phyloP scores from a whole-genome alignment of 2,329 filamentous ascomycete genomes.

The Apiospora phragmitis region DNA sequence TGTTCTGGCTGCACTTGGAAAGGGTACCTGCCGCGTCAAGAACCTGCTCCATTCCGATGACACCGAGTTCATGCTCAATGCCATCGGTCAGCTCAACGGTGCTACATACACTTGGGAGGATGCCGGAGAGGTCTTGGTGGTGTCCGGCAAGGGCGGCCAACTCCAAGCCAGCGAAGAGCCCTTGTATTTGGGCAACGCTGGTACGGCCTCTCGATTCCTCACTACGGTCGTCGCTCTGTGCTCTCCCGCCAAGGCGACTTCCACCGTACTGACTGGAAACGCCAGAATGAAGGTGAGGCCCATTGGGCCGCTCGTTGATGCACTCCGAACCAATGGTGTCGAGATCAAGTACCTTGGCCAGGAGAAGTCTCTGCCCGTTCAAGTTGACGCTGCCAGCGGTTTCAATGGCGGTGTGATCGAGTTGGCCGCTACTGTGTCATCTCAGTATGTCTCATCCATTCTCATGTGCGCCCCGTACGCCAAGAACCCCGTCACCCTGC shows the following conservation, averaged over 20 bases:
- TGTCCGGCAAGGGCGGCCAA: slow-evolving; percentile 86
- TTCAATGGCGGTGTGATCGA: slow-evolving; percentile 87
- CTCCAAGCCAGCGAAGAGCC: slow-evolving; percentile 74
- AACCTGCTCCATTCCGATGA: slow-evolving; percentile 96
- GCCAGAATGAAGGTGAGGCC: slow-evolving; percentile 94
- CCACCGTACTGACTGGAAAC: slow-evolving; percentile 88
- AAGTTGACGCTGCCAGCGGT: slow-evolving; percentile 78
- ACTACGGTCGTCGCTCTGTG: slow-evolving; percentile 90
- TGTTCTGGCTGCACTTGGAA: slow-evolving; percentile 87
- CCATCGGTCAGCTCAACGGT: slow-evolving; percentile 80
- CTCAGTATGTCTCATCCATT: slow-evolving; percentile 97
- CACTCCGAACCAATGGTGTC: slow-evolving; percentile 84
- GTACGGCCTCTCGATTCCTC: slow-evolving; percentile 92
- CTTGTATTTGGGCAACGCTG: slow-evolving; percentile 93
- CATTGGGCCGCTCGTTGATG: slow-evolving; percentile 90
- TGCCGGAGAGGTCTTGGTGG: slow-evolving; percentile 84
- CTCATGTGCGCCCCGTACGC: slow-evolving; percentile 97
- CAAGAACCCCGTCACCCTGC: slow-evolving; percentile 87
- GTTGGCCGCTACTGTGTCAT: slow-evolving; percentile 91
- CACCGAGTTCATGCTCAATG: slow-evolving; percentile 94
- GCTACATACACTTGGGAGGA: slow-evolving; percentile 94
- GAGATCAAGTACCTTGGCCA: slow-evolving; percentile 82
- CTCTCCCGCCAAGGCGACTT: slow-evolving; percentile 60
- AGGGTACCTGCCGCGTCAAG: slow-evolving; percentile 82
- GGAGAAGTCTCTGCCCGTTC: slow-evolving; percentile 79